phyloP scores from a whole-genome alignment of 2,329 filamentous ascomycete species.

The Elsinoe perseae region DNA sequence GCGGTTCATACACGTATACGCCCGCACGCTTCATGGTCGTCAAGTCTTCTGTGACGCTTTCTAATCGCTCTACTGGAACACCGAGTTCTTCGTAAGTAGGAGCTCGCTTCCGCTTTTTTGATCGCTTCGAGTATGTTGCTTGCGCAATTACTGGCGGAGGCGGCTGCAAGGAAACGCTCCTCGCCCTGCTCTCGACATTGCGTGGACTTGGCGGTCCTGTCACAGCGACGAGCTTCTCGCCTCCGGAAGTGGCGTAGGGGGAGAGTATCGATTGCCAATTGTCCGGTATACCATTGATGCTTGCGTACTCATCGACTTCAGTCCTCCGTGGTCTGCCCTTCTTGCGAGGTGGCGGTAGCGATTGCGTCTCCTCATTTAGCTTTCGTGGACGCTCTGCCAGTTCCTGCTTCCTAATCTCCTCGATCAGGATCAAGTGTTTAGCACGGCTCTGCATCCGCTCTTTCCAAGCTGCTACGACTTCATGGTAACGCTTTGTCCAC shows the following conservation, averaged over 20 bases:
- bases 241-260: background rate
- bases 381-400: too few species aligned
- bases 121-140: background rate
- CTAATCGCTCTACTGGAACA: constrained; percentile 20
- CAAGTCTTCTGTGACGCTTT: constrained; percentile 27
- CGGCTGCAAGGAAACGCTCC: too few species aligned
- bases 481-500: constrained; percentile 5
- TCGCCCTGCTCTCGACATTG: too few species aligned
- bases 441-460: background rate
- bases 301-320: background rate
- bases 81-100: background rate
- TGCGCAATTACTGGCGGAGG: background rate
- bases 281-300: background rate
- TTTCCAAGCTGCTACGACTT: background rate
- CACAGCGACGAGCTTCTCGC: background rate
- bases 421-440: background rate
- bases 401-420: background rate
- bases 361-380: background rate
- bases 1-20: constrained; percentile 40
- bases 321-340: background rate
- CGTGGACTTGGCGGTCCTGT: background rate
- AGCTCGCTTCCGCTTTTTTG: background rate
- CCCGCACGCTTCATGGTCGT: constrained; percentile 30
- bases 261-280: background rate
- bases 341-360: background rate